Percentiles rank a stretch among this genome's conserved stretches.
These are phyloP conservation scores for Triticum monococcum DNA, from an alignment of 176 grass and related monocot genomes.

Conservation along the genomic window DNA sequence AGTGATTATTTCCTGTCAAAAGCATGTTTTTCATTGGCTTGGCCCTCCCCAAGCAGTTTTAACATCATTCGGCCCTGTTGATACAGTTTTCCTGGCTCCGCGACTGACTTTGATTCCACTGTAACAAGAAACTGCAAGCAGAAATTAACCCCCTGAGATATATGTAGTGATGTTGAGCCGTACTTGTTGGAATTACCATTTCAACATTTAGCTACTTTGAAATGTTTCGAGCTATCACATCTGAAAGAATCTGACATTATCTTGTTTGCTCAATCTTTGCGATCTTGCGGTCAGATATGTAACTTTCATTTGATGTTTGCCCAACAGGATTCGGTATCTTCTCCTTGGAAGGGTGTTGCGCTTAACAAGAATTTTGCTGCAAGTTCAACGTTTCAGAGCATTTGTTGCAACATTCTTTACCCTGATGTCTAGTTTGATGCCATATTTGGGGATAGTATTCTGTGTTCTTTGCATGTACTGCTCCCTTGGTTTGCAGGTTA, in stretches of 20 bases:
- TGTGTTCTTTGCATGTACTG: slow-evolving; percentile 92
- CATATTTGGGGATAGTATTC: slow-evolving; percentile 95
- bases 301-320: slow-evolving; percentile 25
- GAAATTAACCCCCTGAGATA: slow-evolving; percentile 1
- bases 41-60: too few species aligned
- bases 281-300: slow-evolving; percentile 10
- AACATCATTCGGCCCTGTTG: too few species aligned
- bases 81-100: too few species aligned
- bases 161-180: neutral
- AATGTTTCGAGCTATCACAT: neutral
- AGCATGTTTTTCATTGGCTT: too few species aligned
- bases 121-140: neutral
- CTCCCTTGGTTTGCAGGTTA: slow-evolving; percentile 90
- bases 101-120: neutral
- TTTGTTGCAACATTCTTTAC: slow-evolving; percentile 94
- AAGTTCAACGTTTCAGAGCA: slow-evolving; percentile 79
- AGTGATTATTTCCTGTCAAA: too few species aligned
- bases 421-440: slow-evolving; percentile 92
- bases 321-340: slow-evolving; percentile 95
- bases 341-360: slow-evolving; percentile 93
- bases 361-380: slow-evolving; percentile 86
- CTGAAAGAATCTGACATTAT: slow-evolving; percentile 8
- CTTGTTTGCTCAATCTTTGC: slow-evolving; percentile 6
- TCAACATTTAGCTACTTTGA: neutral
- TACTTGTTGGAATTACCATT: slow-evolving; percentile 7